Evolutionary conservation across 768 basidiomycete genomes (phyloP).

Genomic region (Pleurotus citrinopileatus): DNA sequence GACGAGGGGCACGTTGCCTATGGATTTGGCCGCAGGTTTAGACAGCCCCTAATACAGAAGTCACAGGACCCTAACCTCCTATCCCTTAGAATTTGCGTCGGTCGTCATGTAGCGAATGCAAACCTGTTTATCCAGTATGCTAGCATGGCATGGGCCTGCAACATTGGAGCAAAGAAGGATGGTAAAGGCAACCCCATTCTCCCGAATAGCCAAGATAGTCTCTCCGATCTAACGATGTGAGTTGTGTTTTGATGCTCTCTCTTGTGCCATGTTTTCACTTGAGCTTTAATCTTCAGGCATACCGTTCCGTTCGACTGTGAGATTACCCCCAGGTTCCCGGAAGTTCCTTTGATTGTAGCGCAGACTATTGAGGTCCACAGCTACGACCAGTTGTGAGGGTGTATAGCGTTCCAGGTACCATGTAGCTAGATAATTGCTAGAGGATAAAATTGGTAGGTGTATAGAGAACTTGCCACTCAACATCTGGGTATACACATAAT

Average conservation of each 20-base stretch:
- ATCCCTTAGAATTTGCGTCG: slow-evolving; percentile 27
- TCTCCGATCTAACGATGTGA: slow-evolving; percentile 4
- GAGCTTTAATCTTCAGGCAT: slow-evolving; percentile 3
- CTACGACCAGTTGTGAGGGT: slow-evolving; percentile 6
- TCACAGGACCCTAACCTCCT: not conserved
- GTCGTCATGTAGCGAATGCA: slow-evolving; percentile 31
- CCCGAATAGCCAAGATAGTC: slow-evolving; percentile 16
- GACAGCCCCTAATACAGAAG: not conserved
- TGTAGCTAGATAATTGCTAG: no score
- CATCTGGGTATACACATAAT: no score
- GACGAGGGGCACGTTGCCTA: slow-evolving; percentile 28
- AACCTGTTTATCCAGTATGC: slow-evolving; percentile 32
- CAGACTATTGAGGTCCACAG: slow-evolving; percentile 6
- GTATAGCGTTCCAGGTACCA: no score
- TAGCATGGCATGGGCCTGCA: slow-evolving; percentile 31
- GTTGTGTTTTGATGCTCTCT: no score
- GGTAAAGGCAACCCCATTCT: slow-evolving; percentile 15
- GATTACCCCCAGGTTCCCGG: slow-evolving; percentile 10
- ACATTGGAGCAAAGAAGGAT: slow-evolving; percentile 24
- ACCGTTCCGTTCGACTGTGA: slow-evolving; percentile 10
- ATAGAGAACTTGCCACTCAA: no score
- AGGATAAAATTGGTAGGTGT: no score
- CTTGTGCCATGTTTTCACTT: not conserved
- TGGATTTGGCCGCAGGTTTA: slow-evolving; percentile 28
- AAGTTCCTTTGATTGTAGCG: not conserved